A percentile compares a stretch with the other conserved stretches of the same genome.
phyloP scores from a whole-genome alignment of 192 early-diverging fungal species.

The Coemansia sp. region DNA sequence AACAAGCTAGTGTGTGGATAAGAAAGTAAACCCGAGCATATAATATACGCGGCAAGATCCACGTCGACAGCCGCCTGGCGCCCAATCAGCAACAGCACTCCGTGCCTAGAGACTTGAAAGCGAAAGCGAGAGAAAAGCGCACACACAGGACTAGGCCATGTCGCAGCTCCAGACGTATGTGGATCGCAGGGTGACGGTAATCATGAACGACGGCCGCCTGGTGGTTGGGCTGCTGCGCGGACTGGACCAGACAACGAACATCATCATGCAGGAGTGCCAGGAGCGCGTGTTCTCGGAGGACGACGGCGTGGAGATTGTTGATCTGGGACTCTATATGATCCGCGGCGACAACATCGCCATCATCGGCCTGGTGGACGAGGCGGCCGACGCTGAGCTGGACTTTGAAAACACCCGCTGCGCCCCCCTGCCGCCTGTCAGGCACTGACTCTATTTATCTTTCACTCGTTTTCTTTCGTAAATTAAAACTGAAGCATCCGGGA shows the following conservation, averaged over 20 bases:
- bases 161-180: slow-evolving; percentile 50
- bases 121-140: neutral
- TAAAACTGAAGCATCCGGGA: too few species aligned
- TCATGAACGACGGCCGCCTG: slow-evolving; percentile 50
- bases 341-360: slow-evolving; percentile 57
- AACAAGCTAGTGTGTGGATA: too few species aligned
- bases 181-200: slow-evolving; percentile 37
- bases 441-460: slow-evolving; percentile 3
- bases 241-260: slow-evolving; percentile 57
- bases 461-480: neutral
- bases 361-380: slow-evolving; percentile 50
- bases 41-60: too few species aligned
- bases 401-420: slow-evolving; percentile 22
- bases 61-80: too few species aligned
- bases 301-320: slow-evolving; percentile 56
- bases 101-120: too few species aligned
- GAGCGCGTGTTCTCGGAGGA: slow-evolving; percentile 58
- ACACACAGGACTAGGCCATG: slow-evolving; percentile 8
- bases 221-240: slow-evolving; percentile 56
- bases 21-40: too few species aligned
- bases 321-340: slow-evolving; percentile 57
- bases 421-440: slow-evolving; percentile 30
- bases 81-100: too few species aligned
- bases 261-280: slow-evolving; percentile 54
- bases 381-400: slow-evolving; percentile 34